Base-by-base conservation (phyloP, 306 rosid genomes). In the Cicer yamashitae region DNA sequence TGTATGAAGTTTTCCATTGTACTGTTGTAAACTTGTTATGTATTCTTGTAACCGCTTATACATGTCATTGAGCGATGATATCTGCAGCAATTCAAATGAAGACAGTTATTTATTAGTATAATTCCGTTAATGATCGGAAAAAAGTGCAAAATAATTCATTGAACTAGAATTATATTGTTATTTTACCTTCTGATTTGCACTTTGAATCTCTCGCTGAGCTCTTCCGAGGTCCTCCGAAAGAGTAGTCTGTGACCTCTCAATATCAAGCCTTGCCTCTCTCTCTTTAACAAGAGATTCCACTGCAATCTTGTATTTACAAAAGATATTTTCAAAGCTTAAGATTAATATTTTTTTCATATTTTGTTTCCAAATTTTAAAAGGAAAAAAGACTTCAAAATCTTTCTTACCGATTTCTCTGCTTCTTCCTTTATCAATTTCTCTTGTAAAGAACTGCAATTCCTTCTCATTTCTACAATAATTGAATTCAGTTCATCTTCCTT, bases 41-140 rank as follows among this genome's bases (percentile, higher is more conserved):
- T 94, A 94, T 25, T 94, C 99, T 73, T 94, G 99, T 80, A 92
- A 78, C 66, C 93, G 89, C 85, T 90, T 94, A 87, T 94, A 94
- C 99, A 94, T 94, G 34, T 94, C 99, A 78, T 92, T 94, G 54
- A 94, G 96, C 14, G 99, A 92, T 2, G 88, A 77, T 84, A 92
- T 90, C 99, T 94, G 87, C 90, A 74, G 17, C 80, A 78, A 71
- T 68, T 45, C 73, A 84, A 30, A 46, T 10, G 39, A 41, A 69
- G 57, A 39, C 61, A 40, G 38, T 76, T 51, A 12, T 45, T 65
- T 60, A 12, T 48, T 38, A 43, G 53, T 14, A 83, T 57, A 10
- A 50, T 12, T 52, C 18, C 70, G 15, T 6, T 70, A 4, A 71
- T 1, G 41, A 73, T 59, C 71, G 45, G 8, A 6, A 54, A 43